Evolutionary conservation across 2,329 filamentous ascomycete species (phyloP), one percentile per base, ranked within the genome.

Genomic region (Penicillium sp.): DNA sequence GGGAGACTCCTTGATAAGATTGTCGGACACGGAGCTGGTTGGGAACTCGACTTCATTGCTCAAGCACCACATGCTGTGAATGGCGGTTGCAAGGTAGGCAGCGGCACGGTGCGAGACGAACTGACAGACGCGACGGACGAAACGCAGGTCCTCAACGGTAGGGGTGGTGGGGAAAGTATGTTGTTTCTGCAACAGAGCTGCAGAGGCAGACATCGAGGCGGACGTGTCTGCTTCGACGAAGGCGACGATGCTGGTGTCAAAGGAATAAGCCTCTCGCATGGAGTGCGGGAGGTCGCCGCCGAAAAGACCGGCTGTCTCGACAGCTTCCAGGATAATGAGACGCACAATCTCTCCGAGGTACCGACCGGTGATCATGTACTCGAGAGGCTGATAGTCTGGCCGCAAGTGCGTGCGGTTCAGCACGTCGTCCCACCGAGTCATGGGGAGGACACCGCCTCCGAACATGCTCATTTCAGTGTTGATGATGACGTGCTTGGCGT

Each of bases 401-500:
- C 82, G 77, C 16, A 81, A 69, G 67, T 89, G 86, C 6, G 79
- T 80, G 30, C 76, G 73, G 71, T 88, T 88, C 52, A 89, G 77
- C 33, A 80, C 68, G 7, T 87, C 84, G 65, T 89, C 87, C 86
- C 86, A 89, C 14, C 82, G 78, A 6, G 86, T 87, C 65, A 80
- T 82, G 1, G 85, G 84, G 40, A 87, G 78, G 30, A 87, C 79
- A 25, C 82, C 78, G 35, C 76, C 76, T 60, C 85, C 87, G 64
- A 88, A 88, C 86, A 89, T 88, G 77, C 85, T 87, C 67, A 88
- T 78, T 70, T 89, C 87, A 7, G 84, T 88, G 71, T 89, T 89
- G 68, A 88, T 82, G 55, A 89, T 83, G 35, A 89, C 86, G 61
- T 86, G 82, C 33, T 82, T 79, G n/a, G 85, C 85, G 43, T 81